Evolutionary conservation across 2,329 filamentous ascomycete species (phyloP).

Genomic region (Lachnellula hyalina): DNA sequence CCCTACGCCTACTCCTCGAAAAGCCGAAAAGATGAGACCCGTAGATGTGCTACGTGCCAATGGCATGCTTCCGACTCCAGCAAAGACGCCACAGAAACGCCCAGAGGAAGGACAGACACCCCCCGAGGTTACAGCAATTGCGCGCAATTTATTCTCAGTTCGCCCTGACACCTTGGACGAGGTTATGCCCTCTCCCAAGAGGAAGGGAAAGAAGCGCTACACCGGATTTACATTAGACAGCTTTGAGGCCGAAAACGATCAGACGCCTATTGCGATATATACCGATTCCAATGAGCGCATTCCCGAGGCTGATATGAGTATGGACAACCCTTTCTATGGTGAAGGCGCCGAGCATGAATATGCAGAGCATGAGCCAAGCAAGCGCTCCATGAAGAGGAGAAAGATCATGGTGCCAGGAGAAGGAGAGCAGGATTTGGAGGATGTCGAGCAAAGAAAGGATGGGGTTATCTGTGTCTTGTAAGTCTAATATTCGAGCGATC

Average conservation of each 20-base stretch:
- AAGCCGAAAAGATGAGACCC: slow-evolving; percentile 20
- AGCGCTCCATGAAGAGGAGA: slow-evolving; percentile 51
- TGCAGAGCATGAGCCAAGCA: slow-evolving; percentile 38
- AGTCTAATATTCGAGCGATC: slow-evolving; percentile 35
- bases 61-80: slow-evolving; percentile 69
- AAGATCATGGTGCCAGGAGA: slow-evolving; percentile 48
- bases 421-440: slow-evolving; percentile 36
- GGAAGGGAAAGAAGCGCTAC: slow-evolving; percentile 53
- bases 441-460: slow-evolving; percentile 64
- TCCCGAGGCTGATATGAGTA: slow-evolving; percentile 59
- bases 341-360: slow-evolving; percentile 29
- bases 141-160: slow-evolving; percentile 56
- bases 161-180: slow-evolving; percentile 43
- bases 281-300: slow-evolving; percentile 76
- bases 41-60: slow-evolving; percentile 19
- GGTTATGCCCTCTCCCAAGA: slow-evolving; percentile 53
- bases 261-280: slow-evolving; percentile 61
- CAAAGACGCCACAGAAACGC: slow-evolving; percentile 65
- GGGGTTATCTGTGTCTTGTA: slow-evolving; percentile 75
- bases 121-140: slow-evolving; percentile 48
- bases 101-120: slow-evolving; percentile 39
- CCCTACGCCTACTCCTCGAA: slow-evolving; percentile 15
- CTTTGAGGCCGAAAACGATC: slow-evolving; percentile 52
- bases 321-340: slow-evolving; percentile 68
- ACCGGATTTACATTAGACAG: slow-evolving; percentile 50